These are phyloP conservation scores for Diplodia mutila DNA, from an alignment of 2,329 filamentous ascomycete genomes.

Conservation along the genomic window DNA sequence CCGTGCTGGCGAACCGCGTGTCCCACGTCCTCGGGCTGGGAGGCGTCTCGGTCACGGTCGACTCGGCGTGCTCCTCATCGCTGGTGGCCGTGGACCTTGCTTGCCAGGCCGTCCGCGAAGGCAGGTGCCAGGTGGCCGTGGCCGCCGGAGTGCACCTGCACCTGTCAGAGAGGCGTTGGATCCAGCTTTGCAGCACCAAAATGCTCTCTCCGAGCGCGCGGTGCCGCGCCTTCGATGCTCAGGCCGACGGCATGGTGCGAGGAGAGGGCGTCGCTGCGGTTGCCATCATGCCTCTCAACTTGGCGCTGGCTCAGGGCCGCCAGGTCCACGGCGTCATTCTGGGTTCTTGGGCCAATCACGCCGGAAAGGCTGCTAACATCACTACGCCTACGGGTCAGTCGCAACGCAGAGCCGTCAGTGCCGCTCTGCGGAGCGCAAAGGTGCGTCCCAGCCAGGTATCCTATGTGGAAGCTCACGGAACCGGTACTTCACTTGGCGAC, in stretches of 20 bases:
- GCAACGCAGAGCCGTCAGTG: slow-evolving; percentile 41
- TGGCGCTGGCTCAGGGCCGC: slow-evolving; percentile 54
- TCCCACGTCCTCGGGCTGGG: slow-evolving; percentile 36
- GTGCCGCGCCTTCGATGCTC: slow-evolving; percentile 50
- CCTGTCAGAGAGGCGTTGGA: slow-evolving; percentile 31
- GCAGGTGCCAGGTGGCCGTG: slow-evolving; percentile 19
- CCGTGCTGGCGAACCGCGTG: slow-evolving; percentile 38
- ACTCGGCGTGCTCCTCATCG: slow-evolving; percentile 39
- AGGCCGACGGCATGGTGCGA: slow-evolving; percentile 65
- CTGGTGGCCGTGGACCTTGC: slow-evolving; percentile 34
- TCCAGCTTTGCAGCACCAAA: slow-evolving; percentile 29
- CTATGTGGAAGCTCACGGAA: slow-evolving; percentile 36
- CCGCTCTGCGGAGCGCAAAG: slow-evolving; percentile 41
- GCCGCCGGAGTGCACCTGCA: slow-evolving; percentile 32
- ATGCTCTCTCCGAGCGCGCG: slow-evolving; percentile 38
- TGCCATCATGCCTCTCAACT: slow-evolving; percentile 59
- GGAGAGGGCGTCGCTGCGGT: slow-evolving; percentile 65
- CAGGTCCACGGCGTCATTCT: slow-evolving; percentile 51
- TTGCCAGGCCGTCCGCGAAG: not conserved
- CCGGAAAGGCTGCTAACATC: slow-evolving; percentile 53
- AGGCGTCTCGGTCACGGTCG: slow-evolving; percentile 37
- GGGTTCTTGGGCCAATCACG: slow-evolving; percentile 49
- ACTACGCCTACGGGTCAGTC: slow-evolving; percentile 43
- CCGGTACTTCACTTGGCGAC: slow-evolving; percentile 12
- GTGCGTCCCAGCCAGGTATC: slow-evolving; percentile 34